Evolutionary conservation across 2,329 filamentous ascomycete genomes (phyloP), one percentile per base, ranked within the genome.

Genomic region (Gnomoniopsis sp.): DNA sequence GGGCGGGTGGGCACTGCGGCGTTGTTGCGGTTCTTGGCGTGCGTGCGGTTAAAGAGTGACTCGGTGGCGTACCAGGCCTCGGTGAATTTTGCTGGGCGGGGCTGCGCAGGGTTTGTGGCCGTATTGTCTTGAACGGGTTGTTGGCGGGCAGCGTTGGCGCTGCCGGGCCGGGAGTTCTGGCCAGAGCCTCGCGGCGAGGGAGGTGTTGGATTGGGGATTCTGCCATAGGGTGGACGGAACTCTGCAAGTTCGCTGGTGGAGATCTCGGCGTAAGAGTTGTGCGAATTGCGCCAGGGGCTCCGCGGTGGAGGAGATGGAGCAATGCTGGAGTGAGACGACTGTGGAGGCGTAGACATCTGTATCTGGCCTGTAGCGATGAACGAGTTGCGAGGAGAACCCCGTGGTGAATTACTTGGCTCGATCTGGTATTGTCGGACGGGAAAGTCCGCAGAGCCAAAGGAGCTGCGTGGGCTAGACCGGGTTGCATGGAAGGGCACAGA

Each of bases 401-500:
- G 74, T 1, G 77, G 74, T 23, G 77, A 76, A 48, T 75, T 77
- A 38, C 68, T 67, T 0, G 75, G 74, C 1, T 71, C 63, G 61
- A 80, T 72, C 66, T 86, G 82, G 64, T 85, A 81, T 63, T 85
- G 80, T 49, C 82, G 75, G 62, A 78, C 79, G 11, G 84, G 81
- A 14, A 85, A 75, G 64, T 86, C 77, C 41, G 79, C 80, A 0
- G 85, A 85, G 23, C 75, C 75, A 50, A 80, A 72, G 3, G 83
- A 85, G 34, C 61, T 62, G 17, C 82, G 80, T 12, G 82, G 80
- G 17, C 77, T 80, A 21, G 60, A 52, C 36, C 92, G 85, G 0
- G 90, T 96, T 69, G 95, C 88, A 73, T 90, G 84, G 72, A 96
- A 97, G 0, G 92, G 87, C 52, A 96, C 79, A 1, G 82, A 82